These are phyloP conservation scores for Pythium catenulatum DNA, from an alignment of 352 stramenopile genomes.

Conservation along the genomic window DNA sequence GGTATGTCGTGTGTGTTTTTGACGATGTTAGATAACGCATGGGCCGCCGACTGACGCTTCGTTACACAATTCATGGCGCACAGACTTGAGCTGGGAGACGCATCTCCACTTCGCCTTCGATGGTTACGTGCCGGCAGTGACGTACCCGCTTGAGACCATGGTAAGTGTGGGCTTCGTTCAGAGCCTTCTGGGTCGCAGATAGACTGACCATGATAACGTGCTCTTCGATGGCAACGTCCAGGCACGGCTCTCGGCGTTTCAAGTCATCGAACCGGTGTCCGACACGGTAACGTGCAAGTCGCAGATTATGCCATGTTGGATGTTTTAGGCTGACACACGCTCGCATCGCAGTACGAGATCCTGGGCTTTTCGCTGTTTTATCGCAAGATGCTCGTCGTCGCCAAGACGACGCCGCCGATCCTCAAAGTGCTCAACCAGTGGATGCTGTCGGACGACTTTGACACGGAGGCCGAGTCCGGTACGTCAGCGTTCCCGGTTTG, in stretches of 20 bases:
- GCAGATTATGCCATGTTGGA: no score
- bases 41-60: no score
- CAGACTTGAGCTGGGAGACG: slow-evolving; percentile 69
- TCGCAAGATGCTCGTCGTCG: slow-evolving; percentile 31
- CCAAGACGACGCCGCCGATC: slow-evolving; percentile 41
- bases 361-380: slow-evolving; percentile 52
- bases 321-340: no score
- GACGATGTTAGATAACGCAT: no score
- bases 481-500: no score
- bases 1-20: slow-evolving; percentile 21
- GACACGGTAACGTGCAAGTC: background rate
- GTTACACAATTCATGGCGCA: no score
- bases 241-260: slow-evolving; percentile 50
- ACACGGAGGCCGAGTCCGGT: slow-evolving; percentile 10
- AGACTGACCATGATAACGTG: no score
- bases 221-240: no score
- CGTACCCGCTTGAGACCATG: slow-evolving; percentile 73
- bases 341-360: slow-evolving; percentile 46
- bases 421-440: slow-evolving; percentile 42
- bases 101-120: slow-evolving; percentile 75
- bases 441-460: slow-evolving; percentile 43
- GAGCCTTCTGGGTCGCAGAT: no score
- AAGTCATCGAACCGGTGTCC: slow-evolving; percentile 40
- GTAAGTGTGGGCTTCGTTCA: no score
- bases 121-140: slow-evolving; percentile 65